phyloP scores from a whole-genome alignment of 768 basidiomycete genomes.

The Termitomyces sp. region DNA sequence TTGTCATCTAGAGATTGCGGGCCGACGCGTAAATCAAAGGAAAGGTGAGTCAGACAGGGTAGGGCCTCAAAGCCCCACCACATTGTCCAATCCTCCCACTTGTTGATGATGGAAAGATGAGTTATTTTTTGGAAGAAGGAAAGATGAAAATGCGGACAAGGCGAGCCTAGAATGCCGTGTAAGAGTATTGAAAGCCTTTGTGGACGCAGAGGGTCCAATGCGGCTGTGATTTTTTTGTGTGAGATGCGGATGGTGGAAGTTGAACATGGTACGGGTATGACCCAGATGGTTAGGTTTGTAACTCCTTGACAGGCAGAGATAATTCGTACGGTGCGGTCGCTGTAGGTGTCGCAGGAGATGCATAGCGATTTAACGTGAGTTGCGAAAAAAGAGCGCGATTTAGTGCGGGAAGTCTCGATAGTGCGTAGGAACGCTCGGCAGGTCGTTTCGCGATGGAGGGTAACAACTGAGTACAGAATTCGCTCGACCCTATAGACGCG shows the following conservation, averaged over 20 bases:
- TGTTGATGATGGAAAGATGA: slow-evolving; percentile 32
- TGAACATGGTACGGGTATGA: slow-evolving; percentile 15
- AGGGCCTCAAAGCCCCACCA: slow-evolving; percentile 27
- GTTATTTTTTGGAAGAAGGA: slow-evolving; percentile 30
- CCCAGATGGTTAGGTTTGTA: slow-evolving; percentile 31
- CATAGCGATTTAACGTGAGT: slow-evolving; percentile 29
- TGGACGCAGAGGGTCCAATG: slow-evolving; percentile 21
- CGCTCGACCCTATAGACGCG: slow-evolving; percentile 24
- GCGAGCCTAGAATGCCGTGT: slow-evolving; percentile 17
- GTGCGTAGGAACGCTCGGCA: slow-evolving; percentile 31
- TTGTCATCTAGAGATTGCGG: slow-evolving; percentile 17
- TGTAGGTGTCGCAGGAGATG: slow-evolving; percentile 28
- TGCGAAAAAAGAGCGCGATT: slow-evolving; percentile 27
- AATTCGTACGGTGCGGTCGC: slow-evolving; percentile 23
- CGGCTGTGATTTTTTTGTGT: slow-evolving; percentile 13
- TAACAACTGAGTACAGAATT: slow-evolving; percentile 29
- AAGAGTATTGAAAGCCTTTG: slow-evolving; percentile 26
- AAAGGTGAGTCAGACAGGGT: slow-evolving; percentile 29
- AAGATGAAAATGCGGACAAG: slow-evolving; percentile 18
- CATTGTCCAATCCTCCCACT: slow-evolving; percentile 37
- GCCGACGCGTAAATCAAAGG: slow-evolving; percentile 30
- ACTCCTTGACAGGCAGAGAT: slow-evolving; percentile 29
- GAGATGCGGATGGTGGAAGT: slow-evolving; percentile 4
- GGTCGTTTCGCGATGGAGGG: slow-evolving; percentile 25
- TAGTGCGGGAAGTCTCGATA: slow-evolving; percentile 26